These are phyloP conservation scores for Apostasia ramifera DNA, from an alignment of 106 monocot genomes.

Conservation along the genomic window DNA sequence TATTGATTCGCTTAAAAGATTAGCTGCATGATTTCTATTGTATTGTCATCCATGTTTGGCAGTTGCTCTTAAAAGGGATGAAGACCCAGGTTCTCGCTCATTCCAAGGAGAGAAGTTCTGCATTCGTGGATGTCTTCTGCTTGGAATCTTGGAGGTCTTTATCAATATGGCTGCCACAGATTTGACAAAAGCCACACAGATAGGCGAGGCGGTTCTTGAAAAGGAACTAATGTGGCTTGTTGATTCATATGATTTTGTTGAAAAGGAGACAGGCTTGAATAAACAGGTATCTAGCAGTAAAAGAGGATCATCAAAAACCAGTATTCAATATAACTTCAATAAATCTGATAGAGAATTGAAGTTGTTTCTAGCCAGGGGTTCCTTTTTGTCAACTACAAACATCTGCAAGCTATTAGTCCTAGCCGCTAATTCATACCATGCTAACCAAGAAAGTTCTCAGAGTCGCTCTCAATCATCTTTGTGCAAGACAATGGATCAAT, in stretches of 20 bases:
- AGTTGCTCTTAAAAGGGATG: constrained; percentile 31
- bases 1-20: background rate
- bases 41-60: constrained; percentile 15
- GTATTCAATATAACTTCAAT: constrained; percentile 10
- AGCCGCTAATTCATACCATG: constrained; percentile 24
- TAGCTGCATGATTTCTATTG: background rate
- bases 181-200: constrained; percentile 43
- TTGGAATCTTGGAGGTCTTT: constrained; percentile 67
- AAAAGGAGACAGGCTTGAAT: constrained; percentile 29
- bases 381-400: constrained; percentile 58
- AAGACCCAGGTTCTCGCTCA: constrained; percentile 29
- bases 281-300: constrained; percentile 18
- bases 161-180: constrained; percentile 48
- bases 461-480: constrained; percentile 29
- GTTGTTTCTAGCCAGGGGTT: constrained; percentile 29
- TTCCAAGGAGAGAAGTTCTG: constrained; percentile 27
- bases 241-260: constrained; percentile 30
- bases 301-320: constrained; percentile 27
- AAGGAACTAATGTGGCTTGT: constrained; percentile 65
- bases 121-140: constrained; percentile 24
- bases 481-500: constrained; percentile 19
- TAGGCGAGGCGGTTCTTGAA: constrained; percentile 31
- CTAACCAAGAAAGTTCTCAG: constrained; percentile 19
- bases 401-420: constrained; percentile 37
- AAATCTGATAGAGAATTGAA: constrained; percentile 21